Evolutionary conservation across 352 stramenopile species (phyloP), one percentile per base, ranked within the genome.

Genomic region (Phytopythium delawarense): DNA sequence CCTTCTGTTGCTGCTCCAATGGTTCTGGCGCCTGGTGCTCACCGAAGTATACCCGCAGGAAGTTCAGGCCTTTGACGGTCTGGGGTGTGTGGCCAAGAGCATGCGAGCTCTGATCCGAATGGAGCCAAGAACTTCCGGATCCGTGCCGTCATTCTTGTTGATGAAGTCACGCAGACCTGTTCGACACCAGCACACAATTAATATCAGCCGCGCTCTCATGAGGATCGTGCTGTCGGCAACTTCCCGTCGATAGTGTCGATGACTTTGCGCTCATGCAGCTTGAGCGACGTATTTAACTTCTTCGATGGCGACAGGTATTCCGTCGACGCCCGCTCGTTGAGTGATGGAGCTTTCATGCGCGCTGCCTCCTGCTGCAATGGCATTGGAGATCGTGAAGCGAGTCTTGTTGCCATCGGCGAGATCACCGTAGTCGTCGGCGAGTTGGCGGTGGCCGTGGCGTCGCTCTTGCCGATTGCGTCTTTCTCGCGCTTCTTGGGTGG

Each of bases 1-100:
- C 59, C 50, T 59, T 12, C 35, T 60, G 59, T 20, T 60, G 59
- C 13, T 50, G 20, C 12, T 60, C 15, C 2, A 65, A 25, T 15
- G 59, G 51, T 15, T 65, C 59, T 25, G 51, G 25, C 8, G 40
- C 50, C 15, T 56, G 59, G 7, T 1, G 9, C 28, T 65, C 51
- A 18, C 51, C n/a, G 28, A 65, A 21, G 40, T 56, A 65, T 1
- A 65, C 40, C 9, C 50, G 59, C 23, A 65, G 32, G 13, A 65
- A 59, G 42, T 65, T 37, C 25, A 59, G 25, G 4, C 30, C 51
- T 3, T 30, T 35, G 25, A 42, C 20, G 6, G 49, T 65, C 6
- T 60, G 50, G 18, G 0, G 11, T n/a, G n/a, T n/a, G 28, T 46
- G 7, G 32, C 49, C 59, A 51, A 65, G 7, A 65, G 51, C 12